These are phyloP conservation scores for Backusella circina DNA, from an alignment of 192 early-diverging fungal species.

Conservation along the genomic window DNA sequence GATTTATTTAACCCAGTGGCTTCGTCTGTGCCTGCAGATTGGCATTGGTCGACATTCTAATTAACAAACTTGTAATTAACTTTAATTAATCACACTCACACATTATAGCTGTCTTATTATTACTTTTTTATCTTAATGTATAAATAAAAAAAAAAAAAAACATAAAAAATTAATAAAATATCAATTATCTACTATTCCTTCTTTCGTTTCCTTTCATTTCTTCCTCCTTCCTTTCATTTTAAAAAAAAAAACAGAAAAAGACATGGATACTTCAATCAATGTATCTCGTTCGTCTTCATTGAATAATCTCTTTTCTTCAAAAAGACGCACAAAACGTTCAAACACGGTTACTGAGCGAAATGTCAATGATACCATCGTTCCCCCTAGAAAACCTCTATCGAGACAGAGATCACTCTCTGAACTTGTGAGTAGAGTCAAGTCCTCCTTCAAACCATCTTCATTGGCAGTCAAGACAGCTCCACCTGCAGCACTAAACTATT, in stretches of 20 bases:
- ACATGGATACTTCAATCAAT: background rate
- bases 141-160: background rate
- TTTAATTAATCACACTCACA: background rate
- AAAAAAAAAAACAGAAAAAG: background rate
- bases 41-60: conserved; percentile 35
- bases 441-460: background rate
- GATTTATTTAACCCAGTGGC: conserved; percentile 11
- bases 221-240: background rate
- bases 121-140: background rate
- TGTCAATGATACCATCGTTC: background rate
- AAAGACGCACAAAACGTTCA: background rate
- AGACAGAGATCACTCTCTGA: conserved; percentile 10
- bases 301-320: background rate
- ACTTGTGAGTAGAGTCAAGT: conserved; percentile 1
- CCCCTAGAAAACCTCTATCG: background rate
- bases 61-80: conserved; percentile 2
- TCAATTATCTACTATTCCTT: background rate
- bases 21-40: conserved; percentile 21
- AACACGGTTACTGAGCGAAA: background rate
- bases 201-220: background rate
- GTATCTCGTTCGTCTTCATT: conserved; percentile 7
- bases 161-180: background rate
- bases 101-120: background rate
- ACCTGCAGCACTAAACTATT: background rate
- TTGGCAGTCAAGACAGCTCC: background rate